These are phyloP conservation scores for Clavispora carvajalis DNA, from an alignment of 805 yeast genomes.

Conservation along the genomic window DNA sequence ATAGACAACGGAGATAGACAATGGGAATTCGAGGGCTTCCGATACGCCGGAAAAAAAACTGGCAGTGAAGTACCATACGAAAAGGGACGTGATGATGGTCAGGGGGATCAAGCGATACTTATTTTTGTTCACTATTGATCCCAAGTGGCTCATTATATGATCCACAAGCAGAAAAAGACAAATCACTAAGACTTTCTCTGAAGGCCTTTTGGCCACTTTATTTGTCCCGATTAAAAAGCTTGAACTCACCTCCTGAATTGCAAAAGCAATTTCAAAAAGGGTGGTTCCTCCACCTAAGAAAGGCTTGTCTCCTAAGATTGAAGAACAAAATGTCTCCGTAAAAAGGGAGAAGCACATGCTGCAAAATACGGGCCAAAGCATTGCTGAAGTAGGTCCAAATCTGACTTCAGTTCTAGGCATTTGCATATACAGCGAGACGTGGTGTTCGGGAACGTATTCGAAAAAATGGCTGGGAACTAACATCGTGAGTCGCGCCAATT, in stretches of 20 bases:
- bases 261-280: constrained; percentile 68
- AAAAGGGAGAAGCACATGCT: constrained; percentile 58
- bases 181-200: constrained; percentile 46
- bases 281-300: constrained; percentile 65
- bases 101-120: constrained; percentile 61
- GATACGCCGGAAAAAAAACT: constrained; percentile 38
- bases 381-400: constrained; percentile 46
- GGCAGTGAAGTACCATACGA: constrained; percentile 32
- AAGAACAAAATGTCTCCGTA: constrained; percentile 60
- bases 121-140: constrained; percentile 50
- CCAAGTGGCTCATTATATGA: constrained; percentile 58
- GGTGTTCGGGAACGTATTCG: constrained; percentile 3
- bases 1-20: constrained; percentile 52
- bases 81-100: constrained; percentile 47
- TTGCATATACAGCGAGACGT: constrained; percentile 22
- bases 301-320: constrained; percentile 50
- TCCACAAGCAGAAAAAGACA: constrained; percentile 53
- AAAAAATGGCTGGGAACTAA: constrained; percentile 2
- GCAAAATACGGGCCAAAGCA: constrained; percentile 55
- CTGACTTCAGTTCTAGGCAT: constrained; percentile 24
- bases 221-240: constrained; percentile 22
- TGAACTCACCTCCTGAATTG: constrained; percentile 66
- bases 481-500: constrained; percentile 8
- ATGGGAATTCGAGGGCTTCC: constrained; percentile 42
- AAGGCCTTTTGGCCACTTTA: constrained; percentile 32